These are phyloP conservation scores for Knoxdaviesia proteae DNA, from an alignment of 2,329 filamentous ascomycete species.

Conservation along the genomic window DNA sequence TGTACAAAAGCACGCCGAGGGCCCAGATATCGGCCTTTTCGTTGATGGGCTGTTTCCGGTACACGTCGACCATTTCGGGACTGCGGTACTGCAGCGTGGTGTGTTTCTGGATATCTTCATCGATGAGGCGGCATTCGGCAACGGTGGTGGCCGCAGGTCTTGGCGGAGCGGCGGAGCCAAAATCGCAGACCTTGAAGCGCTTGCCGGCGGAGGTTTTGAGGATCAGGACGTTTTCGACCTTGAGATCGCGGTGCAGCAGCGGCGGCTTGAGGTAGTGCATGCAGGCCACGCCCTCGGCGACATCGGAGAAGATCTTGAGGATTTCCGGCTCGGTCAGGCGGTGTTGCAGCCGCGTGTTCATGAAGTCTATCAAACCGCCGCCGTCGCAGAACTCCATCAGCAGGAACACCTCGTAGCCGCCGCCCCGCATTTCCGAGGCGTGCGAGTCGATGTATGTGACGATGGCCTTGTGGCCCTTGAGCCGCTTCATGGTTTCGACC, in stretches of 20 bases:
- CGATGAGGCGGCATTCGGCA: conserved; percentile 74
- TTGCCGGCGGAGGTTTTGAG: conserved; percentile 38
- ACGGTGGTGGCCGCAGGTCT: conserved; percentile 69
- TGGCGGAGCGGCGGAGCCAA: conserved; percentile 75
- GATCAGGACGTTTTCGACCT: conserved; percentile 96
- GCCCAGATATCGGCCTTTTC: conserved; percentile 99
- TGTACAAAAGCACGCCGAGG: conserved; percentile 83
- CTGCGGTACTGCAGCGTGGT: conserved; percentile 95
- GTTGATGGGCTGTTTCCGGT: conserved; percentile 86
- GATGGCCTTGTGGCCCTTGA: conserved; percentile 89
- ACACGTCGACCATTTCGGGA: conserved; percentile 97
- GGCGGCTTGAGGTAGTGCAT: conserved; percentile 98
- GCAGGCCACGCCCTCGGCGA: conserved; percentile 86
- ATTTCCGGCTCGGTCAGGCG: conserved; percentile 95
- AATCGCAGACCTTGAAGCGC: conserved; percentile 93
- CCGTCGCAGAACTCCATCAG: conserved; percentile 97
- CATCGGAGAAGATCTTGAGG: conserved; percentile 86
- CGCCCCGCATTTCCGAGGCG: conserved; percentile 77
- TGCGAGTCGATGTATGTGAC: conserved; percentile 98
- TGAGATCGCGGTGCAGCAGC: conserved; percentile 79
- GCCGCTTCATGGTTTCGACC: conserved; percentile 98
- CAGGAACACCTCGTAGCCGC: conserved; percentile 92
- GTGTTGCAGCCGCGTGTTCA: conserved; percentile 95
- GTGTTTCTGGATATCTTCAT: conserved; percentile 92
- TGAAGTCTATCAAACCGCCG: conserved; percentile 93